Conservation (phyloP, 2,329 filamentous ascomycete genomes). For the Ophiostoma tasmaniense region DNA sequence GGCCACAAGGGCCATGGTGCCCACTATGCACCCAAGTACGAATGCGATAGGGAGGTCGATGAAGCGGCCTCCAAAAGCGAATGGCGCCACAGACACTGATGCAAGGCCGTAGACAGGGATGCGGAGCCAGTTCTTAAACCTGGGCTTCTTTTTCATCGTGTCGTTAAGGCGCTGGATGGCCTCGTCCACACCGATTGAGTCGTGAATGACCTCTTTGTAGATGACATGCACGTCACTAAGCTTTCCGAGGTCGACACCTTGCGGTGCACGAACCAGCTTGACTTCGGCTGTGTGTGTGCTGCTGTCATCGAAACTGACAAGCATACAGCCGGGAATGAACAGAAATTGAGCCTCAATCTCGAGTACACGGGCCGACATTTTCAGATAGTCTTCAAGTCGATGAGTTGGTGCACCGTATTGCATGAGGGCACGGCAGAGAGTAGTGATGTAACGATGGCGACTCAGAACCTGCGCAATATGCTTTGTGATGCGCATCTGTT, state of each 20-base stretch:
- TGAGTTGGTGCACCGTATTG: slow-evolving; percentile 84
- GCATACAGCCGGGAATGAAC: slow-evolving; percentile 88
- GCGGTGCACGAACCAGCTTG: slow-evolving; percentile 59
- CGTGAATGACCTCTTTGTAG: slow-evolving; percentile 76
- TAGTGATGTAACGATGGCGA: slow-evolving; percentile 74
- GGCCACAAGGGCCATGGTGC: slow-evolving; percentile 63
- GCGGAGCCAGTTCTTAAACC: slow-evolving; percentile 43
- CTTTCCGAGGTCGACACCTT: slow-evolving; percentile 66
- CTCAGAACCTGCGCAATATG: slow-evolving; percentile 63
- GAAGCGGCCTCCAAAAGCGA: slow-evolving; percentile 67
- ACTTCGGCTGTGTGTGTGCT: slow-evolving; percentile 71
- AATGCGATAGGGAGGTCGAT: slow-evolving; percentile 75
- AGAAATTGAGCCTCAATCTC: slow-evolving; percentile 85
- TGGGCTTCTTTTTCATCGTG: slow-evolving; percentile 38
- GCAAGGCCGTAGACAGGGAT: slow-evolving; percentile 68
- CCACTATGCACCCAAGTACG: slow-evolving; percentile 64
- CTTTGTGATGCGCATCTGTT: slow-evolving; percentile 40
- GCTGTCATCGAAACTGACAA: slow-evolving; percentile 77
- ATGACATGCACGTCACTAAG: slow-evolving; percentile 66
- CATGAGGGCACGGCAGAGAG: slow-evolving; percentile 81
- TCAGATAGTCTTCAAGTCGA: slow-evolving; percentile 84
- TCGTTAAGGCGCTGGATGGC: slow-evolving; percentile 54
- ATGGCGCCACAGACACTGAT: slow-evolving; percentile 67
- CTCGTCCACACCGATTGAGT: slow-evolving; percentile 63
- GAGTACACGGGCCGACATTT: slow-evolving; percentile 78